phyloP scores from a whole-genome alignment of 768 basidiomycete species.

The Amanita pseudoporphyria region DNA sequence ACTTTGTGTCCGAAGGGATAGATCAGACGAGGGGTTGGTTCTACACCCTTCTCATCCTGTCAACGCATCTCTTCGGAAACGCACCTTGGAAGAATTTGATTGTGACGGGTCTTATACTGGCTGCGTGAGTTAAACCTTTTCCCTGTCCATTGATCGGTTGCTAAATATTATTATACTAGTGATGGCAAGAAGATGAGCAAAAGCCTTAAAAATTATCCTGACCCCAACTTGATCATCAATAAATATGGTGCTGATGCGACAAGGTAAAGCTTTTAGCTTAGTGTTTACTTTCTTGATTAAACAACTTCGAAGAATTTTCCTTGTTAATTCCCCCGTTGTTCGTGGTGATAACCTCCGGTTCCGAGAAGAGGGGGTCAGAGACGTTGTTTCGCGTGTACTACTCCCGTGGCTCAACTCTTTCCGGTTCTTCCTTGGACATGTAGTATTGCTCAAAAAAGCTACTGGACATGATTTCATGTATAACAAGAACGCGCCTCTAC shows the following conservation, averaged over 20 bases:
- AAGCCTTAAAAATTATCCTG: conserved; percentile 92
- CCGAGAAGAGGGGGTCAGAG: conserved; percentile 96
- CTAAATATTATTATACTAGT: conserved; percentile 25
- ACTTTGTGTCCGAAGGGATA: conserved; percentile 97
- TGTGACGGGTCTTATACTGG: conserved; percentile 91
- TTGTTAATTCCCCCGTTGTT: conserved; percentile 98
- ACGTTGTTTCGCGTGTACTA: conserved; percentile 93
- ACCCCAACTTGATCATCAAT: conserved; percentile 84
- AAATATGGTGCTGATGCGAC: conserved; percentile 94
- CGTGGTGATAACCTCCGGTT: conserved; percentile 96
- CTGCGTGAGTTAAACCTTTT: conserved; percentile 51
- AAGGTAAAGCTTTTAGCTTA: conserved; percentile 36
- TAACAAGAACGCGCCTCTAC: conserved; percentile 74
- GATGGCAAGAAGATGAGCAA: conserved; percentile 99
- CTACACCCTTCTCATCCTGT: conserved; percentile 92
- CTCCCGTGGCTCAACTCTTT: conserved; percentile 98
- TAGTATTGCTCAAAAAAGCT: conserved; percentile 75
- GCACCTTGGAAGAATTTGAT: conserved; percentile 99
- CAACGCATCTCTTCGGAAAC: conserved; percentile 87
- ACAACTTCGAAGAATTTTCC: conserved; percentile 67
- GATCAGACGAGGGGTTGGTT: conserved; percentile 99
- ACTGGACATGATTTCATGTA: conserved; percentile 74
- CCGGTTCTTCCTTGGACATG: conserved; percentile 98
- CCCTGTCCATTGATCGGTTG: background rate
- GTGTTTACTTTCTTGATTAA: background rate